Percentiles rank a stretch among this genome's conserved stretches.
Evolutionary conservation across 2,329 filamentous ascomycete genomes (phyloP).

Genomic region (Didymella keratinophila): DNA sequence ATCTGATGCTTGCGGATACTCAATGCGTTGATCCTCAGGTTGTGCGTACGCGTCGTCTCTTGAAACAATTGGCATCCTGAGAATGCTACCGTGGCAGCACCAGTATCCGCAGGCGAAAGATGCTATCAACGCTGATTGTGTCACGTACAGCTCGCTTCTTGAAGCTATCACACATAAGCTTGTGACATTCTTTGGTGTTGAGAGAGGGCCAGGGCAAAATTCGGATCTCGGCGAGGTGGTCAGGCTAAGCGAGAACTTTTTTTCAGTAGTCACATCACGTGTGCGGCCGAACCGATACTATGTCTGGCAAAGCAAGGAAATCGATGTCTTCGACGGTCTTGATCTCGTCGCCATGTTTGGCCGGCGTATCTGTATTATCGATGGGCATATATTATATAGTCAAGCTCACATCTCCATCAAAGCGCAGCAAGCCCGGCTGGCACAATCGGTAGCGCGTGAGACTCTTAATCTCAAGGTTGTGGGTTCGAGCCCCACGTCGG

Average conservation of each 20-base stretch:
- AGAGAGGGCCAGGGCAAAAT: not conserved
- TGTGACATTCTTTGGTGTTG: not conserved
- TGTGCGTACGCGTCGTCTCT: conserved; percentile 5
- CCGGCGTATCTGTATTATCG: no score
- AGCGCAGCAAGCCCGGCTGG: conserved; percentile 14
- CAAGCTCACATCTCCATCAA: no score
- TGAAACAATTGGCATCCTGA: conserved; percentile 9
- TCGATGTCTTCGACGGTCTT: no score
- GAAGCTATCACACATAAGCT: not conserved
- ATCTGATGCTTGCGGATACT: not conserved
- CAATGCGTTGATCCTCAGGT: conserved; percentile 6
- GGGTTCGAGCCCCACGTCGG: conserved; percentile 20
- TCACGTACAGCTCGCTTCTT: not conserved
- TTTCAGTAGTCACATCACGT: not conserved
- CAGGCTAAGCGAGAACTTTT: conserved; percentile 4
- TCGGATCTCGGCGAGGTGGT: not conserved
- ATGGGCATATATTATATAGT: no score
- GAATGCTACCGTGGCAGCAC: not conserved
- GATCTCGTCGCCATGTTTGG: no score
- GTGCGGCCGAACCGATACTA: not conserved
- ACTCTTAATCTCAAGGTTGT: conserved; percentile 26
- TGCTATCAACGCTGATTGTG: not conserved
- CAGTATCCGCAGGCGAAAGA: not conserved
- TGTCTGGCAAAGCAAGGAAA: not conserved
- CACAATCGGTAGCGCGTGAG: conserved; percentile 26